phyloP scores from a whole-genome alignment of 371 early-diverging fungal genomes.

The Apophysomyces elegans region DNA sequence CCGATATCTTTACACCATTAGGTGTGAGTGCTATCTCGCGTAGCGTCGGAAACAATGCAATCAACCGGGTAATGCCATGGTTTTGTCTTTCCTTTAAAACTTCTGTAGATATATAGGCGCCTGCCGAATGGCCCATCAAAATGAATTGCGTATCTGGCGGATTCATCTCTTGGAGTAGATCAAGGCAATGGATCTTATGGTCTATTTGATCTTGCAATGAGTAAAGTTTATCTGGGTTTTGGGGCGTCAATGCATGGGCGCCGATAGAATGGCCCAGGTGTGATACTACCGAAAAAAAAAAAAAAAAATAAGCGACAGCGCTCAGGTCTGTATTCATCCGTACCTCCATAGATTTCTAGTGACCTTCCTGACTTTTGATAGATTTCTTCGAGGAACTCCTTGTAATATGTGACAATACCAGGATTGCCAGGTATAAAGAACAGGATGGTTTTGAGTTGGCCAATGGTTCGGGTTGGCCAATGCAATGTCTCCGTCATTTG shows the following conservation, averaged over 20 bases:
- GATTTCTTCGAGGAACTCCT: slow-evolving; percentile 58
- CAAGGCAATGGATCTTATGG: slow-evolving; percentile 68
- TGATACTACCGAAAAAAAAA: slow-evolving; percentile 43
- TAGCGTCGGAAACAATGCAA: slow-evolving; percentile 81
- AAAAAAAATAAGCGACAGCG: not conserved
- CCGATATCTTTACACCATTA: slow-evolving; percentile 67
- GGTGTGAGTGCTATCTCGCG: slow-evolving; percentile 78
- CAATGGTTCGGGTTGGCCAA: slow-evolving; percentile 49
- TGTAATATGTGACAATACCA: slow-evolving; percentile 76
- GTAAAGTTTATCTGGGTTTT: slow-evolving; percentile 31
- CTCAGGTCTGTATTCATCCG: slow-evolving; percentile 2
- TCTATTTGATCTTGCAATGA: slow-evolving; percentile 67
- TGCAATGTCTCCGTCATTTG: slow-evolving; percentile 55
- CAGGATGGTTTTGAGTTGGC: slow-evolving; percentile 44
- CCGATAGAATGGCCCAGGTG: slow-evolving; percentile 62
- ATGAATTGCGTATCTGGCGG: slow-evolving; percentile 58
- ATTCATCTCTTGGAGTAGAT: slow-evolving; percentile 51
- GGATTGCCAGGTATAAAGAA: slow-evolving; percentile 74
- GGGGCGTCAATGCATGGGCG: slow-evolving; percentile 18
- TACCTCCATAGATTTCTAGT: slow-evolving; percentile 64
- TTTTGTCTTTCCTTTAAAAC: slow-evolving; percentile 62
- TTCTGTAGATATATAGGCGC: slow-evolving; percentile 62
- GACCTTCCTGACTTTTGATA: slow-evolving; percentile 32
- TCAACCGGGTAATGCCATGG: slow-evolving; percentile 61
- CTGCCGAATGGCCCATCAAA: slow-evolving; percentile 73